These are phyloP conservation scores for Hsuehochloa calcarea DNA, from an alignment of 176 grass and related monocot genomes.

Conservation along the genomic window DNA sequence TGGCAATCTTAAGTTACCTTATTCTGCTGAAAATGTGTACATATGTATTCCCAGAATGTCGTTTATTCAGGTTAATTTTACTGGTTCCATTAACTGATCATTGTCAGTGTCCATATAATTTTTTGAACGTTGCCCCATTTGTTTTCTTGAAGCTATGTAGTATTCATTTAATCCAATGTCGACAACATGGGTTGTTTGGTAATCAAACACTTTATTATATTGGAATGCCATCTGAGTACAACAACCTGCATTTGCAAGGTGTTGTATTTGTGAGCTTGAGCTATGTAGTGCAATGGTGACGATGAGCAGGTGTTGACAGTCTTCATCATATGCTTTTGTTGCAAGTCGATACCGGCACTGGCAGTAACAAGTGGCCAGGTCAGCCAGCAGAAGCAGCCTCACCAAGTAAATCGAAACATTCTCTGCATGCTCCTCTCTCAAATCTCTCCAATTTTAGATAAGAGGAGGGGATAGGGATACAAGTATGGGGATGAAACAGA, in stretches of 20 bases:
- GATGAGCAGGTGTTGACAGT: not conserved
- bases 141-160: not conserved
- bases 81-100: not conserved
- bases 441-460: too few species aligned
- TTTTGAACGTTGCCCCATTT: not conserved
- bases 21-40: not conserved
- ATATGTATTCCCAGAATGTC: conserved; percentile 15
- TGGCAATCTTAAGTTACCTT: not conserved
- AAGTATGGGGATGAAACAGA: too few species aligned
- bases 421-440: too few species aligned
- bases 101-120: conserved; percentile 8
- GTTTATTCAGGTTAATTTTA: not conserved
- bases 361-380: not conserved
- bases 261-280: not conserved
- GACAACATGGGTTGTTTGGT: not conserved
- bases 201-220: not conserved
- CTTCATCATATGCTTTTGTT: not conserved
- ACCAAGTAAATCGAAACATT: too few species aligned
- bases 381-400: not conserved
- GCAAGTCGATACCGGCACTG: not conserved
- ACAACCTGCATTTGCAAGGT: not conserved
- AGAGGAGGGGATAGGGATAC: too few species aligned
- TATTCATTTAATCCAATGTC: not conserved
- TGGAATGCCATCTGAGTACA: not conserved
- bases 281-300: not conserved